phyloP scores from a whole-genome alignment of 306 rosid genomes.

The Trichosanthes truncata region DNA sequence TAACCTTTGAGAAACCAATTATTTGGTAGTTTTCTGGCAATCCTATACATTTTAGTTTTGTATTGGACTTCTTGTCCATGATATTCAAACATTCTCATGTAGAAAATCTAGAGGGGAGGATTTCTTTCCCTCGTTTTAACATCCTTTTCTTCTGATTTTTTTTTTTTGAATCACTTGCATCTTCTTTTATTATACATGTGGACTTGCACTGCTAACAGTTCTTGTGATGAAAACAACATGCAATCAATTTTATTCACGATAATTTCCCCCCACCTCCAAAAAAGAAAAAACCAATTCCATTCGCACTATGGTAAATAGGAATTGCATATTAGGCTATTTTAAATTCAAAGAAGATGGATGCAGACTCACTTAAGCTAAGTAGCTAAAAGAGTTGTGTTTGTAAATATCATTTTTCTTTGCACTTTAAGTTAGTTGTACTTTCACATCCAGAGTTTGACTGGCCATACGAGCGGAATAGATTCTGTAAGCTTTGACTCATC shows the following conservation, averaged over 20 bases:
- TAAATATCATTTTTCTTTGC: neutral
- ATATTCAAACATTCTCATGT: neutral
- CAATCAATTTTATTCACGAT: neutral
- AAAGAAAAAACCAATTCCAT: neutral
- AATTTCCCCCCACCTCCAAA: neutral
- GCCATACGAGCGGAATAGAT: conserved; percentile 98
- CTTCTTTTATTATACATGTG: neutral
- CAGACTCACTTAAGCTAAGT: neutral
- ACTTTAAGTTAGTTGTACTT: conserved; percentile 20
- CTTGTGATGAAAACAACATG: neutral
- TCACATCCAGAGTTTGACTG: conserved; percentile 78
- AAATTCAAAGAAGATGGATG: neutral
- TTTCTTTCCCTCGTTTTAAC: neutral
- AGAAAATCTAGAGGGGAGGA: neutral
- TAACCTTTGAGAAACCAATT: neutral
- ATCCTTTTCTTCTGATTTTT: neutral
- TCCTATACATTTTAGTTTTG: neutral
- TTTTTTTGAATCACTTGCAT: neutral
- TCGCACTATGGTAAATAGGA: neutral
- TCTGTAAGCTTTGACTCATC: conserved; percentile 93
- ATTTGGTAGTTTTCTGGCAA: neutral
- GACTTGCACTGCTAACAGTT: neutral
- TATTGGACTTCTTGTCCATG: neutral
- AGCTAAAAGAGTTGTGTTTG: neutral
- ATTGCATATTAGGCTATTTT: neutral